phyloP scores from a whole-genome alignment of 257 asterid genomes.

The Linaria vulgaris region DNA sequence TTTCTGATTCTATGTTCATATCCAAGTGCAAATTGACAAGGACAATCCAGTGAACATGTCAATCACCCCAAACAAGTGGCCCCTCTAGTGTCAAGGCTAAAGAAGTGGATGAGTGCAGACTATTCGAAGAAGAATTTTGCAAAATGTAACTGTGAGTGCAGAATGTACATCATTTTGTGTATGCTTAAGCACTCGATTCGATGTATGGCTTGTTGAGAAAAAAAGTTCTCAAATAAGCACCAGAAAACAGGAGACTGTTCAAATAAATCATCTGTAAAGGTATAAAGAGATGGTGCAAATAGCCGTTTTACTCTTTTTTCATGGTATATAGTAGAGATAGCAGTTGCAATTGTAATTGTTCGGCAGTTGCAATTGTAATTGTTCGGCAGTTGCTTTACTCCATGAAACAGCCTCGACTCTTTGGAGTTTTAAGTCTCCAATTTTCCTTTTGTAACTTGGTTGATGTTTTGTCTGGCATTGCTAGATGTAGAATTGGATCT shows the following conservation, averaged over 20 bases:
- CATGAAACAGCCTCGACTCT: conserved; percentile 22
- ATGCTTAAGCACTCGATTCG: neutral
- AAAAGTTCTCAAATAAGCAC: conserved; percentile 27
- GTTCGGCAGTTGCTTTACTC: conserved; percentile 40
- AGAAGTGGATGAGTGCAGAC: neutral
- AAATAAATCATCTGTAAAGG: conserved; percentile 34
- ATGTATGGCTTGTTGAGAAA: conserved; percentile 5
- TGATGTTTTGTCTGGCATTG: conserved; percentile 29
- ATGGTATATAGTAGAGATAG: conserved; percentile 31
- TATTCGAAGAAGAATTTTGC: neutral
- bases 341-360: conserved; percentile 48
- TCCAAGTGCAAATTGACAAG: conserved; percentile 72
- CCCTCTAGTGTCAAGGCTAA: neutral
- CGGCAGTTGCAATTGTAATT: conserved; percentile 50
- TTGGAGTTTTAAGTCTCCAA: conserved; percentile 22
- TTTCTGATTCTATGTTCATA: conserved; percentile 56
- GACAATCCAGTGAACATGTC: conserved; percentile 53
- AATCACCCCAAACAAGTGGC: neutral
- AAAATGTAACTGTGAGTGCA: neutral
- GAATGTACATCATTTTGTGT: neutral
- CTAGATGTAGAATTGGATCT: conserved; percentile 22
- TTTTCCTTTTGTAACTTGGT: conserved; percentile 20
- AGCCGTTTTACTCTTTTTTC: neutral
- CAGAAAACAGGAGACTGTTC: conserved; percentile 20
- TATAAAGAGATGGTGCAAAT: conserved; percentile 25